phyloP scores from a whole-genome alignment of 163 green algal species.

The Scenedesmus sp. region DNA sequence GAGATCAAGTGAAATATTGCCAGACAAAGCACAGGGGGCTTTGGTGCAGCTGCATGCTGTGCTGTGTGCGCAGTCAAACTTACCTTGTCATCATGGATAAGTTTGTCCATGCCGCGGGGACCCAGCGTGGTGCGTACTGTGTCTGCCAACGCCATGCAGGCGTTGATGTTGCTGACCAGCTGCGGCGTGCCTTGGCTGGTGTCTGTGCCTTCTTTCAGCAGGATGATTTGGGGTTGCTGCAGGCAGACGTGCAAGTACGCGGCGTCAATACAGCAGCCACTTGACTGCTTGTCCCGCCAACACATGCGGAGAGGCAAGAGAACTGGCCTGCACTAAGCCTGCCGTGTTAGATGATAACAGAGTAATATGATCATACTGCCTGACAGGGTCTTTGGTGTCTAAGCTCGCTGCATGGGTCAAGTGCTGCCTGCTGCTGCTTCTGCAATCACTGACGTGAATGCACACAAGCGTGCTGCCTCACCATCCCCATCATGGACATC shows the following conservation, averaged over 20 bases:
- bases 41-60: background rate
- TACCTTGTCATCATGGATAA: conserved; percentile 92
- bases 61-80: background rate
- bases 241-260: background rate
- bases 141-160: conserved; percentile 96
- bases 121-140: conserved; percentile 95
- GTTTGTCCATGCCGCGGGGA: conserved; percentile 98
- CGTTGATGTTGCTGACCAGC: conserved; percentile 99
- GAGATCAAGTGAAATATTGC: background rate
- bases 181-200: conserved; percentile 97
- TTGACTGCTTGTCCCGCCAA: background rate
- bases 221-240: conserved; percentile 91
- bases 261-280: background rate
- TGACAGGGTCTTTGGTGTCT: background rate
- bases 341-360: background rate
- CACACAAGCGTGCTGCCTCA: background rate
- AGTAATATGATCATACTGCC: background rate
- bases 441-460: background rate
- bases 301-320: background rate
- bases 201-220: conserved; percentile 99
- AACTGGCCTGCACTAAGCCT: background rate
- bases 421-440: conserved; percentile 2
- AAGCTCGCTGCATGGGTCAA: background rate
- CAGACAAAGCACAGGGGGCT: background rate
- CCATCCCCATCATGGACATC: conserved; percentile 61